Percentiles rank a stretch among this genome's conserved stretches.
Evolutionary conservation across 768 basidiomycete species (phyloP).

Genomic region (Ephemerocybe angulata): DNA sequence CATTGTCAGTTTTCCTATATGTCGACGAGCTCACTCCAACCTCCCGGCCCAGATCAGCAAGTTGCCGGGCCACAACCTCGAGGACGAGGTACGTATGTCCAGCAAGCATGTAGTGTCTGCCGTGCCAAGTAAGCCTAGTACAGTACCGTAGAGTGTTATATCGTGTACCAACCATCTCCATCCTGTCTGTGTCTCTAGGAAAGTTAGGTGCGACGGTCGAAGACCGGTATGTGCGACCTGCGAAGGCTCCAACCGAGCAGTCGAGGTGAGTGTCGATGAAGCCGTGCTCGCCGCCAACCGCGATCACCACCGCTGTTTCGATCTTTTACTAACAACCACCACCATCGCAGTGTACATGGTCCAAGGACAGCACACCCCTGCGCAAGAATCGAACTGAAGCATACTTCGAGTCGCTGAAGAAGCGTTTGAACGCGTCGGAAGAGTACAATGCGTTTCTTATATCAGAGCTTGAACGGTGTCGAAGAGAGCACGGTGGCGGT

Average conservation of each 20-base stretch:
- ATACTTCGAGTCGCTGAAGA: slow-evolving; percentile 43
- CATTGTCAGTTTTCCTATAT: not conserved
- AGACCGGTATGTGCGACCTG: slow-evolving; percentile 44
- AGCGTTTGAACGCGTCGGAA: slow-evolving; percentile 36
- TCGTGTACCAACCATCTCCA: not conserved
- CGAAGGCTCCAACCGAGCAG: slow-evolving; percentile 31
- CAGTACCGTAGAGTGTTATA: slow-evolving; percentile 2
- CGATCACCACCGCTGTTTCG: not conserved
- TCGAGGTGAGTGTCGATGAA: slow-evolving; percentile 30
- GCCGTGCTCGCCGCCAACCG: not conserved
- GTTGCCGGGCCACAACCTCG: slow-evolving; percentile 16
- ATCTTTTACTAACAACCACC: not conserved
- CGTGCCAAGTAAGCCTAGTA: slow-evolving; percentile 31
- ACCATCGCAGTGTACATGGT: slow-evolving; percentile 39
- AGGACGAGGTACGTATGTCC: slow-evolving; percentile 35
- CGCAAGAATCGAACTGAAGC: slow-evolving; percentile 43
- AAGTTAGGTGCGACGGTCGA: slow-evolving; percentile 44
- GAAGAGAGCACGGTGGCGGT: slow-evolving; percentile 31
- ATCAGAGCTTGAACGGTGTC: slow-evolving; percentile 39
- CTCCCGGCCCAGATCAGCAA: not conserved
- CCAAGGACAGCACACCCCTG: slow-evolving; percentile 30
- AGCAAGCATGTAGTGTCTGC: slow-evolving; percentile 37
- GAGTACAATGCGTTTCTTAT: slow-evolving; percentile 40
- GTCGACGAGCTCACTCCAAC: slow-evolving; percentile 1
- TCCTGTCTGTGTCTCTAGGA: slow-evolving; percentile 25